Percentiles rank a stretch among this genome's conserved stretches.
Conservation (phyloP, 352 stramenopile genomes). For the Pythium aristosporum region DNA sequence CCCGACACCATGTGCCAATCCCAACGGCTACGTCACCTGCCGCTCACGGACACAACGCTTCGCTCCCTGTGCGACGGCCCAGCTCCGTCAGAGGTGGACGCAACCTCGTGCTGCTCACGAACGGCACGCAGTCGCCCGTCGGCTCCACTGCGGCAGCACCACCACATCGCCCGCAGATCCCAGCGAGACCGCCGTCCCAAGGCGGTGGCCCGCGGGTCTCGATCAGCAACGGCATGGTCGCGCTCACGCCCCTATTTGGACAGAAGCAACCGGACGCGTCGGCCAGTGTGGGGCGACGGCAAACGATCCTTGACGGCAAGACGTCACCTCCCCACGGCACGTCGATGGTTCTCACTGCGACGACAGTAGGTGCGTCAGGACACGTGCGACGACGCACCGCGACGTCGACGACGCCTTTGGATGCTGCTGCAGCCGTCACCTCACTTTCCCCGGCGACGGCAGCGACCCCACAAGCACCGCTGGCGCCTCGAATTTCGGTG, state of each 20-base stretch:
- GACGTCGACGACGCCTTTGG: neutral
- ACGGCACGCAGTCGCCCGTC: neutral
- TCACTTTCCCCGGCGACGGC: neutral
- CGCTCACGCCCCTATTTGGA: conserved; percentile 27
- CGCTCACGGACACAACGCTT: neutral
- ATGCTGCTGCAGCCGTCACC: neutral
- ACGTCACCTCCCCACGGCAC: conserved; percentile 3
- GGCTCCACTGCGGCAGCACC: neutral
- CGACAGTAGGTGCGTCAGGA: neutral
- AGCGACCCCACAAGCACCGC: neutral
- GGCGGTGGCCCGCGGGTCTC: conserved; percentile 19
- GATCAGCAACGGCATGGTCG: conserved; percentile 40
- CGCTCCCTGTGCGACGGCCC: conserved; percentile 26
- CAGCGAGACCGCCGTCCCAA: conserved; percentile 21
- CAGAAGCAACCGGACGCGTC: conserved; percentile 7
- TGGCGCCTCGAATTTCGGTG: neutral
- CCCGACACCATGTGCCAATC: neutral
- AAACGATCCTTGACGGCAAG: conserved; percentile 16
- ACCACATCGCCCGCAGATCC: conserved; percentile 1
- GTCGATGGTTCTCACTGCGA: neutral
- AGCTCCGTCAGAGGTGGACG: conserved; percentile 49
- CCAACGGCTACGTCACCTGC: neutral
- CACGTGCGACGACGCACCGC: conserved; percentile 5
- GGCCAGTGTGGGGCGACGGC: conserved; percentile 10
- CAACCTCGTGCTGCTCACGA: conserved; percentile 39